A percentile compares a stretch with the other conserved stretches of the same genome.
These are phyloP conservation scores for Fusarium praegraminearum DNA, from an alignment of 2,329 filamentous ascomycete species.

Conservation along the genomic window DNA sequence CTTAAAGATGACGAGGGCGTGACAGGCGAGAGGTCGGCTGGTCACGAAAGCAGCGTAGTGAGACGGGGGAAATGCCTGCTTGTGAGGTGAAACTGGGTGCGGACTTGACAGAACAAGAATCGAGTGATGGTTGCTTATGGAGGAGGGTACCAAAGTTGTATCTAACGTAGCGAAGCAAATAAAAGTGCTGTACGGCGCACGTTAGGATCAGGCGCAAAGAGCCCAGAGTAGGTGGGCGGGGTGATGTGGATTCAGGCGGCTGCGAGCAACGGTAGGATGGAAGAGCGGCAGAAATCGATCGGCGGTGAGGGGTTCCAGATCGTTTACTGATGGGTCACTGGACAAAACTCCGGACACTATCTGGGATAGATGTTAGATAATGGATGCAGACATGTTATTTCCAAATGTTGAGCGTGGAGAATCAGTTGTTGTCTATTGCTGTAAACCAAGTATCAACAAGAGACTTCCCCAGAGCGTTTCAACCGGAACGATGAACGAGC, in stretches of 20 bases:
- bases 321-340: constrained; percentile 43
- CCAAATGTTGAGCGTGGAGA: constrained; percentile 8
- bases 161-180: constrained; percentile 26
- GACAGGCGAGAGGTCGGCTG: constrained; percentile 43
- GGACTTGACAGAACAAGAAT: constrained; percentile 40
- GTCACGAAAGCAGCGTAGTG: constrained; percentile 47
- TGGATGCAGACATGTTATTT: constrained; percentile 20
- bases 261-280: constrained; percentile 32
- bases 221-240: constrained; percentile 34
- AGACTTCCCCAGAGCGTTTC: background rate
- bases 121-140: constrained; percentile 38
- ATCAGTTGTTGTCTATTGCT: constrained; percentile 4
- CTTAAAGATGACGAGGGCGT: constrained; percentile 46
- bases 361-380: constrained; percentile 25
- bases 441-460: constrained; percentile 3
- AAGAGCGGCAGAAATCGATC: constrained; percentile 47
- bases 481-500: constrained; percentile 18
- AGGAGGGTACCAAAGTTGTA: constrained; percentile 47
- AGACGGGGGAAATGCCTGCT: constrained; percentile 47
- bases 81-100: constrained; percentile 34
- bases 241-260: constrained; percentile 38
- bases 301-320: constrained; percentile 49
- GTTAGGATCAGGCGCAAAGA: constrained; percentile 48
- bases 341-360: constrained; percentile 33
- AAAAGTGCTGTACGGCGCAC: constrained; percentile 40